These are phyloP conservation scores for Cymbopogon citratus DNA, from an alignment of 176 grass and related monocot genomes.

Conservation along the genomic window DNA sequence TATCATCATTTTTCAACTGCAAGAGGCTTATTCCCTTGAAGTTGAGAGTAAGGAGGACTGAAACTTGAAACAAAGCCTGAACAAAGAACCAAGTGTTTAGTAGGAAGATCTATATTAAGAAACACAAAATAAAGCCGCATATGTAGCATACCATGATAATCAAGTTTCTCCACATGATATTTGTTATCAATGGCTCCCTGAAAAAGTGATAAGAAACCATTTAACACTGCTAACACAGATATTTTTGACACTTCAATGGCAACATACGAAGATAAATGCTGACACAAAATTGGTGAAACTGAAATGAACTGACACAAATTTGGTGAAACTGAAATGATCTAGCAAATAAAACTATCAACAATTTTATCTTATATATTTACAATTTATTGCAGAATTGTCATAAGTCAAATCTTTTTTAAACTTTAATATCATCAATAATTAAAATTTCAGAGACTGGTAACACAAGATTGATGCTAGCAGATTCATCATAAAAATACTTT, in stretches of 20 bases:
- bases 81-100: constrained; percentile 10
- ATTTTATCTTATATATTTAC: not conserved
- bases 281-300: not conserved
- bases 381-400: not conserved
- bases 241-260: too few relatives aligned
- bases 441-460: not conserved
- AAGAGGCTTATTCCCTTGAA: constrained; percentile 70
- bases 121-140: not conserved
- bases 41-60: constrained; percentile 70
- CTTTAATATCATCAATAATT: not conserved
- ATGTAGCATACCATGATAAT: constrained; percentile 67
- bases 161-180: constrained; percentile 34
- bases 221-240: too few relatives aligned
- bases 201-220: too few relatives aligned
- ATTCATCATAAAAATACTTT: not conserved
- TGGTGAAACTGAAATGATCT: not conserved
- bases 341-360: not conserved
- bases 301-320: not conserved
- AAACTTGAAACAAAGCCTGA: constrained; percentile 83
- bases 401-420: not conserved
- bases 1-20: constrained; percentile 53
- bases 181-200: too few relatives aligned
- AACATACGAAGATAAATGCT: too few relatives aligned
- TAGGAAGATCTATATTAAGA: not conserved
- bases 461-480: not conserved